Conservation (phyloP, 2,329 filamentous ascomycete species). For the Dothistroma pini region DNA sequence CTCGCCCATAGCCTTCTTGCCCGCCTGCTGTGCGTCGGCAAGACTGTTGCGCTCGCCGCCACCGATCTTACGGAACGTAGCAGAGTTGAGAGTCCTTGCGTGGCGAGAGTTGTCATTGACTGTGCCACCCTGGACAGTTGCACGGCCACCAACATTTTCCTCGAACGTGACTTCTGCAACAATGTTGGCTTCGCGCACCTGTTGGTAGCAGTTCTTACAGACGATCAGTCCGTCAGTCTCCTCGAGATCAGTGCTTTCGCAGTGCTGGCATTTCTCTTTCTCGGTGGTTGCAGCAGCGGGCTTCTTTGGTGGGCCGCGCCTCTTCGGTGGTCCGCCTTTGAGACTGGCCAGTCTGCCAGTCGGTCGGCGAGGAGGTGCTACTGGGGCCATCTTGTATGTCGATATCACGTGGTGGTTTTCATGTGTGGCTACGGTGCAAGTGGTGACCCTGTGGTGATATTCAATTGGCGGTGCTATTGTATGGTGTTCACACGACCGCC, state of each 20-base stretch:
- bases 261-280: slow-evolving; percentile 16
- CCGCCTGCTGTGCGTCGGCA: slow-evolving; percentile 52
- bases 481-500: neutral
- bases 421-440: slow-evolving; percentile 2
- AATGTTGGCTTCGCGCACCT: slow-evolving; percentile 82
- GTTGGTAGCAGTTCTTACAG: slow-evolving; percentile 79
- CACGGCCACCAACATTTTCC: slow-evolving; percentile 78
- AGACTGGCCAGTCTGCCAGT: slow-evolving; percentile 1
- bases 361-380: neutral
- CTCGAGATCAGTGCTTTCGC: slow-evolving; percentile 21
- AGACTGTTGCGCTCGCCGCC: slow-evolving; percentile 49
- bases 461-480: neutral
- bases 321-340: neutral
- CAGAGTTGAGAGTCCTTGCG: slow-evolving; percentile 57
- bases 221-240: slow-evolving; percentile 47
- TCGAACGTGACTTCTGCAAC: slow-evolving; percentile 90
- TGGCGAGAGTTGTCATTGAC: slow-evolving; percentile 82
- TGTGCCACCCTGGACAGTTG: slow-evolving; percentile 85
- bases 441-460: neutral
- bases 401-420: neutral
- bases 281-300: slow-evolving; percentile 4
- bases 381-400: neutral
- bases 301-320: slow-evolving; percentile 43
- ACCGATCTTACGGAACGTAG: slow-evolving; percentile 43
- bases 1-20: slow-evolving; percentile 41